These are phyloP conservation scores for Neurospora pannonica DNA, from an alignment of 495 filamentous ascomycete genomes.

Conservation along the genomic window DNA sequence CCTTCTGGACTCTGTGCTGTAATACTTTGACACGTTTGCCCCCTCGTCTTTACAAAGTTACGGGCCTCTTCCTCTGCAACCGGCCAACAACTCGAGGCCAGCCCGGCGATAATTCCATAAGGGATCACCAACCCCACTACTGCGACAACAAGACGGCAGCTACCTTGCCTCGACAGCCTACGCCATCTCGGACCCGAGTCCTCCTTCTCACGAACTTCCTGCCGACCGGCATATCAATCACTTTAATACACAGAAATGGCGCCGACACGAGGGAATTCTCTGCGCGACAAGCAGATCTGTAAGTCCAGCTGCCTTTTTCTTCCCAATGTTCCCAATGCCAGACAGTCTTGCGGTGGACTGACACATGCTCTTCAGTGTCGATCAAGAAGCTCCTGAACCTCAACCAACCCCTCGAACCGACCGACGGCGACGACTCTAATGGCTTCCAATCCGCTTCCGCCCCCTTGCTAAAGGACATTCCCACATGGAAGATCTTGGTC, in stretches of 20 bases:
- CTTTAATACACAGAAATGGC: background rate
- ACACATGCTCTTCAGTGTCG: slow-evolving; percentile 51
- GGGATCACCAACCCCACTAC: background rate
- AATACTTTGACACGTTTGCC: background rate
- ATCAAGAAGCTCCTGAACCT: slow-evolving; percentile 95
- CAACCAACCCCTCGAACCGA: slow-evolving; percentile 58
- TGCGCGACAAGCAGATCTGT: slow-evolving; percentile 97
- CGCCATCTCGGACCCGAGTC: background rate
- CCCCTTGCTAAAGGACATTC: slow-evolving; percentile 80
- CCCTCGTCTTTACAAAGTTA: background rate
- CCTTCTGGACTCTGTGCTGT: background rate
- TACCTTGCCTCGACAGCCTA: background rate
- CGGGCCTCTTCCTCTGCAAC: background rate
- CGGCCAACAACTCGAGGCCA: background rate
- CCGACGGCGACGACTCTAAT: slow-evolving; percentile 49
- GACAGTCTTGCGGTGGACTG: slow-evolving; percentile 3
- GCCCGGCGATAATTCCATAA: background rate
- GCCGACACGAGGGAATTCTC: slow-evolving; percentile 56
- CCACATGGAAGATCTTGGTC: slow-evolving; percentile 45
- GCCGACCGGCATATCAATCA: background rate
- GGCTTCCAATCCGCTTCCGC: slow-evolving; percentile 60
- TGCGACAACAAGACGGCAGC: background rate
- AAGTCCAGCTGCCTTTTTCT: slow-evolving; percentile 27
- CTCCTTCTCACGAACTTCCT: background rate
- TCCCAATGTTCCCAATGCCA: slow-evolving; percentile 4